A percentile compares a stretch with the other conserved stretches of the same genome.
Conservation (phyloP, 441 rosid genomes). For the Gossypium schwendimanii region DNA sequence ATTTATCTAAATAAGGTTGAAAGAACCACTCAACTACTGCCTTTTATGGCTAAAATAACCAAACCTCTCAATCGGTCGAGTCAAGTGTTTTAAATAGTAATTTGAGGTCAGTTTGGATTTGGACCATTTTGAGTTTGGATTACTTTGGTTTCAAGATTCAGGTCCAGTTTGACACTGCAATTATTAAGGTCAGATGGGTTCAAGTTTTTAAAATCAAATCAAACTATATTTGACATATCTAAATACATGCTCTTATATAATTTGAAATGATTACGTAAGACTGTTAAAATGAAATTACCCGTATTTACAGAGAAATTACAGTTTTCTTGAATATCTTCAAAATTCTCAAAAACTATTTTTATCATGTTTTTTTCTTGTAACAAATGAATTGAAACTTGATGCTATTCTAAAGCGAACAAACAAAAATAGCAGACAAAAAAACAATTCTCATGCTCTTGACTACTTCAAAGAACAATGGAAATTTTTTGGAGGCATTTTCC, state of each 20-base stretch:
- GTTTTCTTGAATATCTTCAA: background rate
- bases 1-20: background rate
- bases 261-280: background rate
- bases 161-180: background rate
- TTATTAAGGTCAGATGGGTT: background rate
- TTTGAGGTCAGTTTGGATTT: background rate
- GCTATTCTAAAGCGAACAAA: background rate
- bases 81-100: background rate
- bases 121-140: background rate
- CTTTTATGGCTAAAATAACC: background rate
- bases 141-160: background rate
- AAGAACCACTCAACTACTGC: background rate
- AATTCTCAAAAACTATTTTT: background rate
- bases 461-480: too few relatives aligned
- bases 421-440: slow-evolving; percentile 1
- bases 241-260: background rate
- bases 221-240: background rate
- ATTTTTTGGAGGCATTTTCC: too few relatives aligned
- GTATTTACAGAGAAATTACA: background rate
- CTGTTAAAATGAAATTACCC: background rate
- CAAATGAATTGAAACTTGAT: background rate
- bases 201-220: background rate
- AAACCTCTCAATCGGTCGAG: background rate
- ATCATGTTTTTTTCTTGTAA: background rate
- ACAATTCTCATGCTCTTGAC: background rate